These are phyloP conservation scores for Haplosporangium sp. DNA, from an alignment of 371 early-diverging fungal species.

Conservation along the genomic window DNA sequence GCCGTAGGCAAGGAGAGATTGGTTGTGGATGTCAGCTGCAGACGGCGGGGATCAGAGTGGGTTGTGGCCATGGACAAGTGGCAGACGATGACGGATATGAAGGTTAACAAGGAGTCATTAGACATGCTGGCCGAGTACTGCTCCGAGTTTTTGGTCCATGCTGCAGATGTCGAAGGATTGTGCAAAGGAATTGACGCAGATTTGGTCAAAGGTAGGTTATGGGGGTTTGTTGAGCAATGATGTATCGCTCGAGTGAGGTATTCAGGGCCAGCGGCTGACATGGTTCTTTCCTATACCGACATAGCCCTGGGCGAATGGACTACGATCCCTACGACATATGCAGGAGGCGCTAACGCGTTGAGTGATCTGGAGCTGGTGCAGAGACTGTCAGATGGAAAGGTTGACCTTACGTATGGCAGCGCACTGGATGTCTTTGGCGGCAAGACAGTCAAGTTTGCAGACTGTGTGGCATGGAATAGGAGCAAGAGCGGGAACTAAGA, in stretches of 20 bases:
- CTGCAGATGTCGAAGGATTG: constrained; percentile 97
- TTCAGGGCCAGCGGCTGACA: not conserved
- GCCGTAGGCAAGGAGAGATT: constrained; percentile 82
- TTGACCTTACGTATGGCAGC: constrained; percentile 95
- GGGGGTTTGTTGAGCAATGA: not conserved
- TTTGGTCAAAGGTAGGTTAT: constrained; percentile 72
- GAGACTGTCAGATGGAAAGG: constrained; percentile 81
- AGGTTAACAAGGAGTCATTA: constrained; percentile 75
- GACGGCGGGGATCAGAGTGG: constrained; percentile 80
- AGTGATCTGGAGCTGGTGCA: constrained; percentile 86
- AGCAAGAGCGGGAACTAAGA: too few relatives aligned
- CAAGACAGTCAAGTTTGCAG: constrained; percentile 79
- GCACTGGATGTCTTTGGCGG: constrained; percentile 99
- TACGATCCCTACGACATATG: constrained; percentile 93
- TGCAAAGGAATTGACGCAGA: constrained; percentile 93
- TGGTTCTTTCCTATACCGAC: not conserved
- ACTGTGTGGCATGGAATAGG: constrained; percentile 84
- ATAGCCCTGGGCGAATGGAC: constrained; percentile 86
- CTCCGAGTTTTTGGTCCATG: constrained; percentile 96
- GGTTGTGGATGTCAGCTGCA: constrained; percentile 95
- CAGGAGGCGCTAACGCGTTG: constrained; percentile 90
- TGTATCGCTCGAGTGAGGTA: not conserved
- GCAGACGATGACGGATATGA: constrained; percentile 94
- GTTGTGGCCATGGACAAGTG: constrained; percentile 96
- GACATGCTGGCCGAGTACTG: constrained; percentile 78